Evolutionary conservation across 768 basidiomycete species (phyloP).

Genomic region (Naganishia onofrii): DNA sequence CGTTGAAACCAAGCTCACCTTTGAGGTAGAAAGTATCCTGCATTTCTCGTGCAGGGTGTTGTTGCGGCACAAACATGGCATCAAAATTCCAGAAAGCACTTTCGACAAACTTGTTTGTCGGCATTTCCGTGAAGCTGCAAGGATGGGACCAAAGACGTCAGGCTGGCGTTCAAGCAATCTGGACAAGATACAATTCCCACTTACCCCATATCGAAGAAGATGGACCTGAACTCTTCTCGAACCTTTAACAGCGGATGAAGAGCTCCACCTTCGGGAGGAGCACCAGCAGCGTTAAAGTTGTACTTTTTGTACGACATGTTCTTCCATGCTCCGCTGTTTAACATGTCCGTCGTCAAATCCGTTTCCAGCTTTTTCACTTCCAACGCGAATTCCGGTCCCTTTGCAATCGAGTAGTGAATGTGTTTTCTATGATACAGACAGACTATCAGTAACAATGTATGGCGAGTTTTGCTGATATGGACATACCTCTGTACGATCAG

Average conservation of each 20-base stretch:
- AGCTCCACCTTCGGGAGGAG: conserved; percentile 82
- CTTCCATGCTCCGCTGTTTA: conserved; percentile 90
- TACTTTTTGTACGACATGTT: conserved; percentile 92
- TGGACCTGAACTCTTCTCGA: conserved; percentile 91
- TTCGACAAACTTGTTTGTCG: conserved; percentile 90
- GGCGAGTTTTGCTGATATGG: background rate
- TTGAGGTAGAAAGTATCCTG: conserved; percentile 99
- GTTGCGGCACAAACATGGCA: conserved; percentile 94
- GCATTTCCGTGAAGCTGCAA: conserved; percentile 93
- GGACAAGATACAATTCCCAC: conserved; percentile 36
- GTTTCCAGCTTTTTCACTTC: conserved; percentile 91
- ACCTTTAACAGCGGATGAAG: conserved; percentile 96
- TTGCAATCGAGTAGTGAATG: conserved; percentile 86
- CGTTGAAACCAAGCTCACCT: conserved; percentile 55
- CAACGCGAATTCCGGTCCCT: conserved; percentile 82
- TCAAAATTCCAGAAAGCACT: conserved; percentile 99
- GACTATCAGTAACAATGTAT: background rate
- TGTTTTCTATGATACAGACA: conserved; percentile 75
- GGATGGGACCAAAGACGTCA: background rate
- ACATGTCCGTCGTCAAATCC: conserved; percentile 92
- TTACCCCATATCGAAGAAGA: conserved; percentile 99
- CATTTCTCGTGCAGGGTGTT: conserved; percentile 94
- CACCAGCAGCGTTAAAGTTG: conserved; percentile 96
- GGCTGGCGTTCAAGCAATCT: too few species aligned
- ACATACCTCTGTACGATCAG: conserved; percentile 74